Percentiles rank a stretch among this genome's conserved stretches.
Conservation (phyloP, 441 rosid genomes). For the Dalechampia spathulata region DNA sequence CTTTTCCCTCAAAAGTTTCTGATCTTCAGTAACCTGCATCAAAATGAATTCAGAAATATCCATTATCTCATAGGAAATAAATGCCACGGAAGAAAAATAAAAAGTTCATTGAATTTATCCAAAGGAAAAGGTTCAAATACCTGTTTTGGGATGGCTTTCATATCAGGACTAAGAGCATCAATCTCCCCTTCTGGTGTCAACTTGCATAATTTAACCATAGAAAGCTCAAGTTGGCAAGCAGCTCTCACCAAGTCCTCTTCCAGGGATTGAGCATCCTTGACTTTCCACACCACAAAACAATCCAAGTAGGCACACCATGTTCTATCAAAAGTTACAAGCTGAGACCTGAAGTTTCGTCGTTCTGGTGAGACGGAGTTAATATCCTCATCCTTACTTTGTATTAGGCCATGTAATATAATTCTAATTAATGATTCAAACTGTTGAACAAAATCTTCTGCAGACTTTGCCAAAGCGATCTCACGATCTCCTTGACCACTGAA, state of each 20-base stretch:
- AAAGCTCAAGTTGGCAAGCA: constrained; percentile 86
- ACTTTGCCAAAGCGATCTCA: constrained; percentile 48
- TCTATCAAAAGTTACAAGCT: constrained; percentile 58
- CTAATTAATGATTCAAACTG: constrained; percentile 60
- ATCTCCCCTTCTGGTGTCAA: constrained; percentile 42
- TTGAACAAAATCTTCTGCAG: constrained; percentile 45
- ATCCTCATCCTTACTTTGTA: constrained; percentile 31
- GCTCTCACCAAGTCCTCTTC: constrained; percentile 80
- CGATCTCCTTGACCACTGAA: constrained; percentile 57
- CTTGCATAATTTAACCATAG: constrained; percentile 53
- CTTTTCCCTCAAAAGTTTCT: constrained; percentile 59
- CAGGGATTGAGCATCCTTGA: constrained; percentile 64
- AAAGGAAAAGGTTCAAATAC: no score
- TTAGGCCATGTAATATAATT: constrained; percentile 51
- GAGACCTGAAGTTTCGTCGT: constrained; percentile 47
- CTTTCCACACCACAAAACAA: constrained; percentile 71
- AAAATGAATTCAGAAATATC: not conserved
- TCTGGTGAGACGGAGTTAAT: constrained; percentile 24
- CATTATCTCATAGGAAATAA: not conserved
- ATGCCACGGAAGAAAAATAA: no score
- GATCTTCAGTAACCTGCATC: constrained; percentile 59
- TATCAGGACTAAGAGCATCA: constrained; percentile 46
- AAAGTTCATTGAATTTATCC: no score
- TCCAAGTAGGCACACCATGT: constrained; percentile 68
- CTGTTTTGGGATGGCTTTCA: constrained; percentile 52